A percentile compares a stretch with the other conserved stretches of the same genome.
Evolutionary conservation across 2,329 filamentous ascomycete species (phyloP).

Genomic region (Fusarium sp.): DNA sequence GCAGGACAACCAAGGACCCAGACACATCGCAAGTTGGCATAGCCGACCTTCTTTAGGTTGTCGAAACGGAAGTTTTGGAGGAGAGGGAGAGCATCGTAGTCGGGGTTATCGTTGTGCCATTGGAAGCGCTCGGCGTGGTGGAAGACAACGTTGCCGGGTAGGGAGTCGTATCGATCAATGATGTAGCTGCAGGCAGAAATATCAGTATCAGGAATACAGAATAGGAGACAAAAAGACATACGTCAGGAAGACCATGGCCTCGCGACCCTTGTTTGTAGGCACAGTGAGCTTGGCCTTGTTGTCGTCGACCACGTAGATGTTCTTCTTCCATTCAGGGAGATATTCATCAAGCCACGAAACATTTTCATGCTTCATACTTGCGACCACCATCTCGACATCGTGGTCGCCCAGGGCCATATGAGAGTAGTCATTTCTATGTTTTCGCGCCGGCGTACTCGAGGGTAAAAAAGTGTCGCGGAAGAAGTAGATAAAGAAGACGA

Average conservation of each 20-base stretch:
- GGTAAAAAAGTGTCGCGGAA: conserved; percentile 38
- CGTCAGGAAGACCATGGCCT: conserved; percentile 63
- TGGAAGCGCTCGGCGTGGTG: conserved; percentile 58
- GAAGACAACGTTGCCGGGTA: conserved; percentile 57
- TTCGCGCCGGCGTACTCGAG: conserved; percentile 20
- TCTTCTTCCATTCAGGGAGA: conserved; percentile 59
- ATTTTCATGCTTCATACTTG: conserved; percentile 46
- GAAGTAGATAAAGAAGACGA: conserved; percentile 39
- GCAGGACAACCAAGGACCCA: conserved; percentile 65
- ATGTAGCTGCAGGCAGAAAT: conserved; percentile 50
- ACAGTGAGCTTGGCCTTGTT: conserved; percentile 57
- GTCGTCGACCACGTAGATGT: conserved; percentile 65
- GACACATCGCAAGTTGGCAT: conserved; percentile 69
- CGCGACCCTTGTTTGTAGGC: conserved; percentile 59
- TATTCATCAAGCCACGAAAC: conserved; percentile 53
- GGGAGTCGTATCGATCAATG: conserved; percentile 58
- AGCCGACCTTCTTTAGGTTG: conserved; percentile 63
- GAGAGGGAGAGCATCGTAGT: conserved; percentile 63
- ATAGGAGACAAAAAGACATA: conserved; percentile 34
- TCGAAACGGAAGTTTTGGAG: conserved; percentile 59
- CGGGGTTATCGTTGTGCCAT: conserved; percentile 64
- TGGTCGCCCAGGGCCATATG: conserved; percentile 36
- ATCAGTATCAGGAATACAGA: neutral
- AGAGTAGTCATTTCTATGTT: conserved; percentile 22
- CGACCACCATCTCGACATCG: conserved; percentile 47